These are phyloP conservation scores for Mrakia blollopis DNA, from an alignment of 768 basidiomycete genomes.

Conservation along the genomic window DNA sequence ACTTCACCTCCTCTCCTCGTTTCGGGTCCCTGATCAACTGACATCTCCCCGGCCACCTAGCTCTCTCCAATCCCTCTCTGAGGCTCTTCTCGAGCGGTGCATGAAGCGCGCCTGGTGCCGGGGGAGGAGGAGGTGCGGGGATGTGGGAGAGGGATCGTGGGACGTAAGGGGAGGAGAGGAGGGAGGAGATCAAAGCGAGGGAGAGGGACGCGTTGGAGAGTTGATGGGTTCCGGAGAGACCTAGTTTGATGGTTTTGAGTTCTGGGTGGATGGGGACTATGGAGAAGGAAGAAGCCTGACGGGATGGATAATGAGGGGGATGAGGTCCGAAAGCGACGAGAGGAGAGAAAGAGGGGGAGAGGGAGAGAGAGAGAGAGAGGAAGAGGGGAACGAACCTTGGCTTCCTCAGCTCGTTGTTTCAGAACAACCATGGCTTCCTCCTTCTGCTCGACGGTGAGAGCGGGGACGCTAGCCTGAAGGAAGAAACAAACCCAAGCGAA, in stretches of 20 bases:
- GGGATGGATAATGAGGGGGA: not conserved
- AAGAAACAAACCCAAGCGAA: not conserved
- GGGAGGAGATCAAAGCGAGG: slow-evolving; percentile 62
- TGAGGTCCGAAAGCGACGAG: not conserved
- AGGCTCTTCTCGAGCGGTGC: not conserved
- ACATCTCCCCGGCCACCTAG: slow-evolving; percentile 92
- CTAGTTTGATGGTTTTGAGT: slow-evolving; percentile 58
- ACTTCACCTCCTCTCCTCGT: slow-evolving; percentile 52
- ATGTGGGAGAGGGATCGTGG: slow-evolving; percentile 31
- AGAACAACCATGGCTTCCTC: slow-evolving; percentile 63
- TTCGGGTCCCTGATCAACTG: slow-evolving; percentile 65
- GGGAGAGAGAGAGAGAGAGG: not conserved
- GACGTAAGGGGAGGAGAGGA: slow-evolving; percentile 46
- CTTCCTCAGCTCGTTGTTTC: slow-evolving; percentile 58
- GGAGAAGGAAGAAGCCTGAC: slow-evolving; percentile 64
- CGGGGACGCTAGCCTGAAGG: slow-evolving; percentile 68
- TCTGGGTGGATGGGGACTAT: slow-evolving; percentile 56
- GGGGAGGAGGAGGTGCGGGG: slow-evolving; percentile 34
- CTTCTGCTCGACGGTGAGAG: slow-evolving; percentile 75
- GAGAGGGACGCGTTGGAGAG: slow-evolving; percentile 81
- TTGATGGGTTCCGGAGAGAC: slow-evolving; percentile 81
- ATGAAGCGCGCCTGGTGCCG: slow-evolving; percentile 53
- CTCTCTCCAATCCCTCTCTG: slow-evolving; percentile 57
- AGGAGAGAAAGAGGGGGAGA: not conserved
- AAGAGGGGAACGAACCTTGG: not conserved